These are phyloP conservation scores for Candida glaebosa DNA, from an alignment of 805 yeast species.

Conservation along the genomic window DNA sequence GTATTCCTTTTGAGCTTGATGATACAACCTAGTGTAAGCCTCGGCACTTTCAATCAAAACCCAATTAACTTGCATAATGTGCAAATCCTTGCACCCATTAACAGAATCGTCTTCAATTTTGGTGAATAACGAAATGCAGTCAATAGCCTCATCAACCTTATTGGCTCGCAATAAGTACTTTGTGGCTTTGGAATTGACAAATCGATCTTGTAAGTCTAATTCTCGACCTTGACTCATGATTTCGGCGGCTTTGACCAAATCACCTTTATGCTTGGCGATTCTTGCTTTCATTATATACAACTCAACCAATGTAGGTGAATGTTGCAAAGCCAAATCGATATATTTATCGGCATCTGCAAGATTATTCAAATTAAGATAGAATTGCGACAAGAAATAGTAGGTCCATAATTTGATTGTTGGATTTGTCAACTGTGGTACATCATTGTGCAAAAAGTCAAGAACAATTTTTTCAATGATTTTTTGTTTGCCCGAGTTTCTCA, in stretches of 20 bases:
- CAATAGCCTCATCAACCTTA: constrained; percentile 68
- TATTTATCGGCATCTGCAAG: constrained; percentile 51
- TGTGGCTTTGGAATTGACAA: constrained; percentile 82
- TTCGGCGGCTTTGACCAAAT: constrained; percentile 57
- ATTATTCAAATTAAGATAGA: constrained; percentile 46
- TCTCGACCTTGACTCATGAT: constrained; percentile 67
- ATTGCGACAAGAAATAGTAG: constrained; percentile 73
- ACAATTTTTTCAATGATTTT: constrained; percentile 54
- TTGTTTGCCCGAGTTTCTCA: constrained; percentile 41
- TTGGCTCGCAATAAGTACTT: constrained; percentile 80
- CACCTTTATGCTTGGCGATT: constrained; percentile 69
- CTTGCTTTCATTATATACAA: constrained; percentile 77
- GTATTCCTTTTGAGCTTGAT: constrained; percentile 19
- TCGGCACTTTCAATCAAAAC: constrained; percentile 82
- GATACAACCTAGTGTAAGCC: constrained; percentile 63
- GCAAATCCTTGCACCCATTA: constrained; percentile 86
- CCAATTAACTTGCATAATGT: constrained; percentile 90
- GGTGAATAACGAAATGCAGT: constrained; percentile 74
- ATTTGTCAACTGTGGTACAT: constrained; percentile 23
- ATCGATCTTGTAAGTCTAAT: constrained; percentile 85
- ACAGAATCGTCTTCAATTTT: constrained; percentile 68
- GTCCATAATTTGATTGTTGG: constrained; percentile 66
- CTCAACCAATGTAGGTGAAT: constrained; percentile 84
- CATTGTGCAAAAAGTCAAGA: constrained; percentile 38
- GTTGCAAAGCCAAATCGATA: constrained; percentile 61